Evolutionary conservation across 768 basidiomycete genomes (phyloP).

Genomic region (Mycena vulgaris): DNA sequence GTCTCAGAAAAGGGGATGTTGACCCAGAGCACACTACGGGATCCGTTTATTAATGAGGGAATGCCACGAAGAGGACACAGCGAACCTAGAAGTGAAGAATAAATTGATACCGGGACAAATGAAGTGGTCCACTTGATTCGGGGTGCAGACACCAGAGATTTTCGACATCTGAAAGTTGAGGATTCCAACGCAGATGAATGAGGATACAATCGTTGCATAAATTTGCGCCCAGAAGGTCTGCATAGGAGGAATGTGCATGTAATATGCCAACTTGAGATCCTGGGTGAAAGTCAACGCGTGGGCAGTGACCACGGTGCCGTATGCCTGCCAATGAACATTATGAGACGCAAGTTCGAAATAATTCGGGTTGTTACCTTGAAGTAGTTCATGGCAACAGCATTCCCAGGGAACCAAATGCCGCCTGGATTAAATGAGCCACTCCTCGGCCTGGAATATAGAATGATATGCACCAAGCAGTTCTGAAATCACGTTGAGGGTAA

Average conservation of each 20-base stretch:
- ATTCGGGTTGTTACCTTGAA: conserved; percentile 51
- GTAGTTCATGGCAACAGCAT: conserved; percentile 53
- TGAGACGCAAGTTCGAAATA: too few species aligned
- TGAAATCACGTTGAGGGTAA: conserved; percentile 55
- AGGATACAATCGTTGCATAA: conserved; percentile 52
- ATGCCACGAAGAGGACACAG: too few species aligned
- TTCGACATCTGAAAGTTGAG: conserved; percentile 49
- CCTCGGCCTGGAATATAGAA: too few species aligned
- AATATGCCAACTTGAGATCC: conserved; percentile 53
- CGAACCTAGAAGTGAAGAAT: conserved; percentile 53
- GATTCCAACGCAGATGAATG: conserved; percentile 46
- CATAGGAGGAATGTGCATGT: conserved; percentile 52
- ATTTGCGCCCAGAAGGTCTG: conserved; percentile 54
- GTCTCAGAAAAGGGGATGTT: neutral
- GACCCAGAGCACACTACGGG: conserved; percentile 5
- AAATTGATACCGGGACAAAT: conserved; percentile 54
- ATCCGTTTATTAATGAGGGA: too few species aligned
- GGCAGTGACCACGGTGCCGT: too few species aligned
- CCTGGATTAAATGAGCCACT: neutral
- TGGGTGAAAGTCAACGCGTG: conserved; percentile 47
- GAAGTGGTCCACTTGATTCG: conserved; percentile 36
- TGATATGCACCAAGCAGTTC: conserved; percentile 52
- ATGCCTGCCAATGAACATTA: conserved; percentile 50
- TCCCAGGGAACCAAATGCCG: conserved; percentile 47
- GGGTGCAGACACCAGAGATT: conserved; percentile 43